Evolutionary conservation across 306 rosid species (phyloP).

Genomic region (Gleditsia sinensis): DNA sequence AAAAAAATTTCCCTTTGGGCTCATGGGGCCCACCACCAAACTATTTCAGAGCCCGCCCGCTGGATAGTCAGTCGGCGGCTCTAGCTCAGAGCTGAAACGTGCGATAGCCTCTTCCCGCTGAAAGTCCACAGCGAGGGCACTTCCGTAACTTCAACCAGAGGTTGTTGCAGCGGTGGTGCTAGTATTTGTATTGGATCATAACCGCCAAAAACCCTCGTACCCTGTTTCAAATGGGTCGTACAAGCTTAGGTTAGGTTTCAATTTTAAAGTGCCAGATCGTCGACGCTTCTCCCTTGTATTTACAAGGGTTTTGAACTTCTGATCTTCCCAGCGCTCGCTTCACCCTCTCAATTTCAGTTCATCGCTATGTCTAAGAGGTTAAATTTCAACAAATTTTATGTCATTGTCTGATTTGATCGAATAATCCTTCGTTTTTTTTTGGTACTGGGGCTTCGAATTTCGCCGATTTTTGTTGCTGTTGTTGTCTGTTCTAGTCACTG

Average conservation of each 20-base stretch:
- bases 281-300: not conserved
- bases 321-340: not conserved
- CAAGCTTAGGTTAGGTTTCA: conserved; percentile 16
- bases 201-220: conserved; percentile 25
- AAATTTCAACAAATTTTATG: not conserved
- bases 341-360: not conserved
- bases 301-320: not conserved
- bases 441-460: not conserved
- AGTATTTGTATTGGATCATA: not conserved
- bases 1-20: too few relatives aligned
- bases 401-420: not conserved
- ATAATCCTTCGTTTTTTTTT: not conserved
- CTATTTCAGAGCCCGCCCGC: too few relatives aligned
- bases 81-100: too few relatives aligned
- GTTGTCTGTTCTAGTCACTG: not conserved
- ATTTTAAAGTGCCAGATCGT: not conserved
- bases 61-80: too few relatives aligned
- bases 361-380: conserved; percentile 76
- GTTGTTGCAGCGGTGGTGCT: not conserved
- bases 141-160: not conserved
- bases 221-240: conserved; percentile 29
- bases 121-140: not conserved
- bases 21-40: too few relatives aligned
- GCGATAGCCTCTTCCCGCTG: not conserved
- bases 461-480: not conserved